Evolutionary conservation across 2,329 filamentous ascomycete species (phyloP), one percentile per base, ranked within the genome.

Genomic region (Fusarium penzigii): DNA sequence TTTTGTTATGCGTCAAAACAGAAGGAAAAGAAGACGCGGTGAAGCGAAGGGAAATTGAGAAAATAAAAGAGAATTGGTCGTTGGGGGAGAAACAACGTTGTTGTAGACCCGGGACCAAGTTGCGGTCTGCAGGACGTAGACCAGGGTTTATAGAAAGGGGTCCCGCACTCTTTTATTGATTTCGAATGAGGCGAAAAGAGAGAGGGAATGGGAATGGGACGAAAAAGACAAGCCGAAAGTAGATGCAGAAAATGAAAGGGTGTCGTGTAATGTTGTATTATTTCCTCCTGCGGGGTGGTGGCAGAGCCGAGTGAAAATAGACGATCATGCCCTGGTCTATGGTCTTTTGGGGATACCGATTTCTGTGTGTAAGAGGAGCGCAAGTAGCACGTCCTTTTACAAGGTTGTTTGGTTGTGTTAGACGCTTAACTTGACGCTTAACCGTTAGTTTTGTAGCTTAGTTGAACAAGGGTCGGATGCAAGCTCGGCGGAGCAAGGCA

Each of bases 71-170:
- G 39, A 40, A 42, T 41, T 20, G 44, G 42, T 38, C 52, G 54
- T 52, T 53, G 52, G 49, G 51, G 57, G 51, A 63, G 55, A 57
- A 55, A 58, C 57, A 51, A 44, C 44, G n/a, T 39, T 17, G 11
- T 48, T 49, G 46, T 39, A 46, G 20, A 25, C 20, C 53, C 48
- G 39, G 57, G 47, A 46, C 12, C 56, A 65, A 59, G 63, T 65
- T 65, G 63, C 63, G 63, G 63, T 65, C 63, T 65, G 63, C 62
- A 60, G 48, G 52, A 45, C 45, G 20, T 25, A 25, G 20, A 25
- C 20, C 20, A 25, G 20, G 20, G 20, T 25, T 25, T 25, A 25
- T 25, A 25, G 20, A 25, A 25, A 41, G 11, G 16, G 39, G 39
- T 41, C 39, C 17, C n/a, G 39, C 17, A 17, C 39, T 25, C 39